These are phyloP conservation scores for Echium plantagineum DNA, from an alignment of 257 asterid species.

Conservation along the genomic window DNA sequence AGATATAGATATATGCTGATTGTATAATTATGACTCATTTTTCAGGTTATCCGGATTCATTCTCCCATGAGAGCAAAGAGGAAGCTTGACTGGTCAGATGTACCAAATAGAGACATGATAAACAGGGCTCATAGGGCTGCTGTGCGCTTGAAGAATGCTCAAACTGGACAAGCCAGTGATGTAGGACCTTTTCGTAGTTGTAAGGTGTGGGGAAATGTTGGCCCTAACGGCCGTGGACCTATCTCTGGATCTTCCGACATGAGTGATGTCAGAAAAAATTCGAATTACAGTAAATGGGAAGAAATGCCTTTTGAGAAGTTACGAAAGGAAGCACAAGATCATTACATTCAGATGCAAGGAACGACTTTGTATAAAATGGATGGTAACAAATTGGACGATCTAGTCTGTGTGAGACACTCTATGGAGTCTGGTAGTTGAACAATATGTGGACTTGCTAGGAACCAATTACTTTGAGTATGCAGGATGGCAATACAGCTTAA, in stretches of 20 bases:
- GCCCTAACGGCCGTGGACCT: conserved; percentile 59
- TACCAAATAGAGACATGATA: conserved; percentile 68
- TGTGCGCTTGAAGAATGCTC: conserved; percentile 44
- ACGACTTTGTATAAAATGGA: conserved; percentile 90
- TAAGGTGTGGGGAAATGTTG: conserved; percentile 78
- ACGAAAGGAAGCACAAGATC: conserved; percentile 55
- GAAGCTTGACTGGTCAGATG: conserved; percentile 84
- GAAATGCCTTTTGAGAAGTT: conserved; percentile 43
- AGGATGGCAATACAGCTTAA: background rate
- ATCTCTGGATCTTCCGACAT: conserved; percentile 65
- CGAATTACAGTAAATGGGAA: conserved; percentile 91
- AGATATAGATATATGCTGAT: background rate
- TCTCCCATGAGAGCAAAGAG: conserved; percentile 95
- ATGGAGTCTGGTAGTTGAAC: conserved; percentile 24
- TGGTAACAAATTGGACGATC: conserved; percentile 90
- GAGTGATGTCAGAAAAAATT: conserved; percentile 56
- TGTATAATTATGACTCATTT: background rate
- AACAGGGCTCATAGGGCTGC: conserved; percentile 75
- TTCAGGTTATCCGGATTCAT: conserved; percentile 90
- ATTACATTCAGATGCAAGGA: conserved; percentile 62
- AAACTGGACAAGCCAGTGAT: conserved; percentile 27
- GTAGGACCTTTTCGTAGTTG: conserved; percentile 70
- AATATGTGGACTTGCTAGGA: background rate
- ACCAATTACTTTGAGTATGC: background rate
- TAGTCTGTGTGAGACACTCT: conserved; percentile 74